Percentiles rank a stretch among this genome's conserved stretches.
These are phyloP conservation scores for Agaricus subrufescens DNA, from an alignment of 768 basidiomycete species.

Conservation along the genomic window DNA sequence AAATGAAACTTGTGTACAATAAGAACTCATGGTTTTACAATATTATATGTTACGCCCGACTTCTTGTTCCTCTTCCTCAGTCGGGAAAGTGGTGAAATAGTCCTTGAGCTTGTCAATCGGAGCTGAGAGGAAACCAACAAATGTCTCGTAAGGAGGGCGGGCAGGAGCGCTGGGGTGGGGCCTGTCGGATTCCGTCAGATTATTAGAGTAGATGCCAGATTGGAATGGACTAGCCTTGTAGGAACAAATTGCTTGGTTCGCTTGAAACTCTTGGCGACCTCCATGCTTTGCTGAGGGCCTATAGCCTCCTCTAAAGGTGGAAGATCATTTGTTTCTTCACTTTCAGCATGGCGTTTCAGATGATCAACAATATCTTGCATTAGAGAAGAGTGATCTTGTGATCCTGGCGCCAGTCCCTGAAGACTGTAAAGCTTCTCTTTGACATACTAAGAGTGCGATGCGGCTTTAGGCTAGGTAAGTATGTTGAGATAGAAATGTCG, in stretches of 20 bases:
- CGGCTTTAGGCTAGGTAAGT: neutral
- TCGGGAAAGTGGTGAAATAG: conserved; percentile 28
- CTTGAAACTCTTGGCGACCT: conserved; percentile 44
- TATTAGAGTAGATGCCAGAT: neutral
- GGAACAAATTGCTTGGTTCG: conserved; percentile 61
- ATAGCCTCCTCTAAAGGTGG: conserved; percentile 47
- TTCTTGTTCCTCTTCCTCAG: conserved; percentile 6
- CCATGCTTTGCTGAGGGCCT: conserved; percentile 34
- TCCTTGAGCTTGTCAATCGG: conserved; percentile 61
- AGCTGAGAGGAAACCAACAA: conserved; percentile 46
- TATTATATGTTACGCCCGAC: neutral
- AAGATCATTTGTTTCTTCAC: conserved; percentile 54
- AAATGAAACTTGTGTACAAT: no score
- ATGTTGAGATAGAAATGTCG: neutral
- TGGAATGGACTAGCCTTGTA: conserved; percentile 37
- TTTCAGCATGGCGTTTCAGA: conserved; percentile 49
- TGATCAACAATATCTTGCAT: conserved; percentile 43
- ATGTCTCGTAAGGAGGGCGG: conserved; percentile 56
- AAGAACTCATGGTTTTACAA: no score
- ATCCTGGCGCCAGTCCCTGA: conserved; percentile 38
- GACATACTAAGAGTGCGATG: conserved; percentile 18
- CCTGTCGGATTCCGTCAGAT: neutral
- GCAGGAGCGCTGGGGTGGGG: conserved; percentile 34
- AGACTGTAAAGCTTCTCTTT: conserved; percentile 40
- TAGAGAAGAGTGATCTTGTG: conserved; percentile 34